Base-by-base conservation (phyloP, 78 protist genomes). In the Isochrysis galbana region DNA sequence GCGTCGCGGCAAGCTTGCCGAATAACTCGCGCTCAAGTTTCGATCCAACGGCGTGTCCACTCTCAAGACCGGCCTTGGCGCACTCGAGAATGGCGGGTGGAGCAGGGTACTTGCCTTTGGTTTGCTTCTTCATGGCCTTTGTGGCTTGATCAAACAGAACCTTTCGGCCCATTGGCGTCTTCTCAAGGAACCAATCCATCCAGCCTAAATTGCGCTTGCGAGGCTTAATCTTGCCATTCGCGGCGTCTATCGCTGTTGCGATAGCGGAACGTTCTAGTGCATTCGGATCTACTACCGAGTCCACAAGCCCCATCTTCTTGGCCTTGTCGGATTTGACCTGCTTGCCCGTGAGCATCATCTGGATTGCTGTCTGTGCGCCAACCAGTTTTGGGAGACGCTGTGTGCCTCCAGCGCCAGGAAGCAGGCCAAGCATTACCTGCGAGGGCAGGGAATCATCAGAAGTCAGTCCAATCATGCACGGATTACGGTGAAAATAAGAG, bases 401-500 rank as follows among this genome's bases (percentile, higher is more conserved):
- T 39, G 95, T 92, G 77, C 97, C 97, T 11, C 96, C 97, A 34
- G 51, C 61, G n/a, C 95, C 97, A 34, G 97, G 97, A 39, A 94
- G 82, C 54, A 96, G 89, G 10, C 96, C 96, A 22, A 96, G 94
- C 89, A 92, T 70, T 32, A 88, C 93, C 87, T 92, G 96, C 45
- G 90, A 42, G 82, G 54, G 61, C 61, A 51, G 61, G 14, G 61
- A 14, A 7, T 51, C 29, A n/a, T n/a, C n/a, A n/a, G n/a, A n/a
- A n/a, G n/a, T n/a, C n/a, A n/a, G n/a, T n/a, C n/a, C n/a, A n/a
- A n/a, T n/a, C n/a, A n/a, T n/a, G n/a, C n/a, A n/a, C n/a, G n/a
- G n/a, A n/a, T n/a, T n/a, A n/a, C n/a, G n/a, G n/a, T n/a, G n/a
- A n/a, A n/a, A n/a, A n/a, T n/a, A n/a, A n/a, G n/a, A n/a, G n/a